Evolutionary conservation across 257 asterid species (phyloP), one percentile per base, ranked within the genome.

Genomic region (Osmanthus fragrans): DNA sequence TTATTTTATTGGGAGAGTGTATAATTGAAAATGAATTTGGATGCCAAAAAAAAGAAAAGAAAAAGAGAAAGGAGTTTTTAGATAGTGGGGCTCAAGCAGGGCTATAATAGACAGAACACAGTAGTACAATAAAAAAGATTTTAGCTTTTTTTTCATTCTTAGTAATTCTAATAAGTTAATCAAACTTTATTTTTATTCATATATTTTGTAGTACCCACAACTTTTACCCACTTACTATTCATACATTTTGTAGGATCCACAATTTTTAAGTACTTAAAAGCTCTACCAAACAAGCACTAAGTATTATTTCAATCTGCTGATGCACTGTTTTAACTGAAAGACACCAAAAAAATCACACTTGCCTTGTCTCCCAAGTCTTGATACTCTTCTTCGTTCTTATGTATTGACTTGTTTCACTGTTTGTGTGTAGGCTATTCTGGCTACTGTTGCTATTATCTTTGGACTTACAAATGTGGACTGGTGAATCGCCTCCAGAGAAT

Each of bases 381-480:
- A 56, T 56, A 36, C 36, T 63, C 69, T 25, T 27, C 36, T 23
- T 27, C 36, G 0, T 25, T 32, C 34, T 27, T 63, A 63, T 27
- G 5, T 2, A 9, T 63, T 2, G 9, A 63, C 37, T 33, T 56
- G 23, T 58, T 32, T 19, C 76, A 29, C 64, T 78, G 68, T 37
- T 63, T 63, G 32, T 75, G 71, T 56, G 65, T 84, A 94, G 97
- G 99, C 97, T 73, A 86, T 90, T 83, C 82, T 94, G 68, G 90
- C 91, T 37, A 69, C 93, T 3, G 65, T 94, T 66, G 97, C 92
- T 3, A 4, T 84, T 45, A 3, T 92, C 85, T 83, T 92, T 27
- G 97, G 99, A 71, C 80, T 89, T 80, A 89, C 89, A 34, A 73
- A 76, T 70, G 64, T 75, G 63, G 86, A 84, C 84, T 91, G 85